Conservation (phyloP, 2,329 filamentous ascomycete genomes). For the Aspergillus tamarii region DNA sequence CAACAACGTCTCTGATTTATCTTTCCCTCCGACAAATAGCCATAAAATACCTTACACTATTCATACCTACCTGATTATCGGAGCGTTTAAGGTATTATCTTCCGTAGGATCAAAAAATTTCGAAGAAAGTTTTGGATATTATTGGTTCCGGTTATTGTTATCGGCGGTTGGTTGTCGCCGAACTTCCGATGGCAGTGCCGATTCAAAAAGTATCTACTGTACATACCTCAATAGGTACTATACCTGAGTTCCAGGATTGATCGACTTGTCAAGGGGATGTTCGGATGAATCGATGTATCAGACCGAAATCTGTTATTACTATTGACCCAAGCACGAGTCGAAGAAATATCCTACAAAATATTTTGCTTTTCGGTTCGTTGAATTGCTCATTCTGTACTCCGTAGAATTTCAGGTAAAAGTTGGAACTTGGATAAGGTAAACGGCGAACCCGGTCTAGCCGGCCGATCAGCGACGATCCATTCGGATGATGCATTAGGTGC, state of each 20-base stretch:
- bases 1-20: not conserved
- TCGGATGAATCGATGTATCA: too few relatives aligned
- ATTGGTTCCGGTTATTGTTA: not conserved
- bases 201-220: too few relatives aligned
- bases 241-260: too few relatives aligned
- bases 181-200: not conserved
- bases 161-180: not conserved
- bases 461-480: conserved; percentile 9
- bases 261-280: too few relatives aligned
- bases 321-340: too few relatives aligned
- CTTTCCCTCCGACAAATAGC: not conserved
- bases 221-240: too few relatives aligned
- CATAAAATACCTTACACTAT: not conserved
- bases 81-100: not conserved
- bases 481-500: not conserved
- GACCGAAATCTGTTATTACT: too few relatives aligned
- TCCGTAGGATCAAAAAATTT: not conserved
- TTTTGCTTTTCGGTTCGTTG: not conserved
- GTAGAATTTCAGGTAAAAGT: not conserved
- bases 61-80: not conserved
- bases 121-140: not conserved
- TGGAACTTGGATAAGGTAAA: not conserved
- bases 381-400: not conserved
- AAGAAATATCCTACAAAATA: too few relatives aligned
- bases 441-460: conserved; percentile 5